Evolutionary conservation across 306 rosid species (phyloP).

Genomic region (Trifolium subterraneum): DNA sequence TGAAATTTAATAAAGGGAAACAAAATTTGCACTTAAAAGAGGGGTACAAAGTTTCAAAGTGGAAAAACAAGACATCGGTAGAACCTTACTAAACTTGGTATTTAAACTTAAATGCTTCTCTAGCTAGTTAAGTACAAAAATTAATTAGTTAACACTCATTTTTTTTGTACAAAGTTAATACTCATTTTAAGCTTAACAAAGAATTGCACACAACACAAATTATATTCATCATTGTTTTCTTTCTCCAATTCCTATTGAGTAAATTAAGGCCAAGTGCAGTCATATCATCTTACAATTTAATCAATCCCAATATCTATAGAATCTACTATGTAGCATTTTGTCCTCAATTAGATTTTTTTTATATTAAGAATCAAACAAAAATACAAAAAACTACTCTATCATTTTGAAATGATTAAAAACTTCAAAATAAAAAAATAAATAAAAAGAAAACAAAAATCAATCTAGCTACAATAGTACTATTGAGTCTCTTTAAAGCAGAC

Average conservation of each 20-base stretch:
- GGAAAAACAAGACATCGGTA: slow-evolving; percentile 36
- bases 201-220: slow-evolving; percentile 2
- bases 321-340: slow-evolving; percentile 11
- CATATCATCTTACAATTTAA: slow-evolving; percentile 11
- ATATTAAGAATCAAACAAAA: neutral
- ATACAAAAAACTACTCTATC: neutral
- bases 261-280: slow-evolving; percentile 37
- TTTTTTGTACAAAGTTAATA: no score
- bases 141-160: neutral
- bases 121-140: slow-evolving; percentile 14
- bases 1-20: slow-evolving; percentile 8
- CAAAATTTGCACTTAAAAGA: slow-evolving; percentile 58
- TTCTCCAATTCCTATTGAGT: slow-evolving; percentile 30
- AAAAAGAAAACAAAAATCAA: neutral
- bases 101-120: slow-evolving; percentile 33
- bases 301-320: slow-evolving; percentile 1
- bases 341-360: neutral
- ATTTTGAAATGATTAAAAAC: neutral
- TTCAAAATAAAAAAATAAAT: neutral
- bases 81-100: slow-evolving; percentile 38
- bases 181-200: slow-evolving; percentile 1
- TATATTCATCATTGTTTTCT: neutral
- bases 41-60: slow-evolving; percentile 59
- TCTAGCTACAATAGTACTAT: neutral
- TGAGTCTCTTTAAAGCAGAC: no score